Conservation (phyloP, 2,329 filamentous ascomycete species). For the Cucurbitaria berberidis region DNA sequence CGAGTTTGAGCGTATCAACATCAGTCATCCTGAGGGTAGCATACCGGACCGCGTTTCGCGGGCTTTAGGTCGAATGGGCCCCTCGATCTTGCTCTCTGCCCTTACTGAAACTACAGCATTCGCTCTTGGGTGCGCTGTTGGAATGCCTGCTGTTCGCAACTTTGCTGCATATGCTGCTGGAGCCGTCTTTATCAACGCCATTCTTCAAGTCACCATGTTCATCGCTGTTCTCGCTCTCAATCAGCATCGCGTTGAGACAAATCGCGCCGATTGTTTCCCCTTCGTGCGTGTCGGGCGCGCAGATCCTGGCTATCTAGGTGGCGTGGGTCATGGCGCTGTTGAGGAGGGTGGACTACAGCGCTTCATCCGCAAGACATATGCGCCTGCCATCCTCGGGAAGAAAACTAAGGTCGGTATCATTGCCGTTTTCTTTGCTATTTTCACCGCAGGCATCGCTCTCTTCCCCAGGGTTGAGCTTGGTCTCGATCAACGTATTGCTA, state of each 20-base stretch:
- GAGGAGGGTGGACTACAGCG: constrained; percentile 84
- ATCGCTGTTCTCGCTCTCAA: constrained; percentile 90
- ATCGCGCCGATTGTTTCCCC: constrained; percentile 89
- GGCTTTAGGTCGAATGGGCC: constrained; percentile 93
- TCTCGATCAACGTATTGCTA: constrained; percentile 90
- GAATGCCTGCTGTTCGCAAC: constrained; percentile 97
- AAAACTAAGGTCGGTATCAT: constrained; percentile 80
- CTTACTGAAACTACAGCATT: constrained; percentile 93
- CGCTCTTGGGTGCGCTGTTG: constrained; percentile 87
- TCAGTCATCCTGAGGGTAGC: constrained; percentile 86
- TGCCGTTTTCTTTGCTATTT: constrained; percentile 82
- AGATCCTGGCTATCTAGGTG: constrained; percentile 68
- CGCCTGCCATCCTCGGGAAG: constrained; percentile 78
- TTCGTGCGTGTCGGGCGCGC: constrained; percentile 82
- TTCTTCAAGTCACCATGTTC: constrained; percentile 98
- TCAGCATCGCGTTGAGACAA: constrained; percentile 85
- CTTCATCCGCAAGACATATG: constrained; percentile 90
- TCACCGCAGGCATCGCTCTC: constrained; percentile 83
- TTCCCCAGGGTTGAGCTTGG: constrained; percentile 85
- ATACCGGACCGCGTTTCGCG: constrained; percentile 85
- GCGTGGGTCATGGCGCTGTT: constrained; percentile 73
- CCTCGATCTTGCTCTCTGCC: constrained; percentile 94
- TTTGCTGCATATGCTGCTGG: constrained; percentile 97
- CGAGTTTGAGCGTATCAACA: constrained; percentile 93
- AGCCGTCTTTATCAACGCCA: constrained; percentile 93